These are phyloP conservation scores for Lepraria neglecta DNA, from an alignment of 495 filamentous ascomycete species.

Conservation along the genomic window DNA sequence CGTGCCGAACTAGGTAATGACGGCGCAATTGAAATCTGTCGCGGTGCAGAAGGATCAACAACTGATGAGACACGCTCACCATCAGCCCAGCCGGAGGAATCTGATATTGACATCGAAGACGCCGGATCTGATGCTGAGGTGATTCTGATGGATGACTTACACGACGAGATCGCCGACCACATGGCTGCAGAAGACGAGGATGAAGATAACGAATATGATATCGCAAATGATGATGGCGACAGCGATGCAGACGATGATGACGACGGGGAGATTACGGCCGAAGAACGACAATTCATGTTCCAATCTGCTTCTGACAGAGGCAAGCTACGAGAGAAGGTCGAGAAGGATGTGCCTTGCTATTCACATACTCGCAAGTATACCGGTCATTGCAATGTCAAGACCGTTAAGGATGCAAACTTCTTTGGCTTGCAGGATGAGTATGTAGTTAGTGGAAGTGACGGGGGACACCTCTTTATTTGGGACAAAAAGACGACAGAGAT, in stretches of 20 bases:
- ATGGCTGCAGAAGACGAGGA: slow-evolving; percentile 34
- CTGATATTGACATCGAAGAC: slow-evolving; percentile 26
- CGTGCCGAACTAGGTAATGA: neutral
- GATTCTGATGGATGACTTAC: slow-evolving; percentile 26
- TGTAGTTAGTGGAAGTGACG: slow-evolving; percentile 65
- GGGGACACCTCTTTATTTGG: slow-evolving; percentile 66
- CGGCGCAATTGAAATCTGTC: neutral
- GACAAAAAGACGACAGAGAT: slow-evolving; percentile 57
- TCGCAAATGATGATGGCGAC: slow-evolving; percentile 33
- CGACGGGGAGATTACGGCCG: slow-evolving; percentile 28
- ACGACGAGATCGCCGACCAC: slow-evolving; percentile 33
- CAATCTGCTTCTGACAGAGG: slow-evolving; percentile 35
- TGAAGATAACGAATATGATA: slow-evolving; percentile 32
- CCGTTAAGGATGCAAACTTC: slow-evolving; percentile 71
- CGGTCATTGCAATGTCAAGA: slow-evolving; percentile 68
- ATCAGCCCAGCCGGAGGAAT: slow-evolving; percentile 2
- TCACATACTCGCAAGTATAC: slow-evolving; percentile 53
- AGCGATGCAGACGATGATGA: slow-evolving; percentile 36
- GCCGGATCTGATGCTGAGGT: slow-evolving; percentile 25
- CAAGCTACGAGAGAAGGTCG: slow-evolving; percentile 42
- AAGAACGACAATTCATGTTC: slow-evolving; percentile 35
- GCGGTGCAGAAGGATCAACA: neutral
- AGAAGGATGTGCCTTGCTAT: slow-evolving; percentile 49
- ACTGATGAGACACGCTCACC: slow-evolving; percentile 7
- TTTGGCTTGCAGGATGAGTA: slow-evolving; percentile 69